These are phyloP conservation scores for Gracilaria vermiculophylla DNA, from an alignment of 23 red algal species.

Conservation along the genomic window DNA sequence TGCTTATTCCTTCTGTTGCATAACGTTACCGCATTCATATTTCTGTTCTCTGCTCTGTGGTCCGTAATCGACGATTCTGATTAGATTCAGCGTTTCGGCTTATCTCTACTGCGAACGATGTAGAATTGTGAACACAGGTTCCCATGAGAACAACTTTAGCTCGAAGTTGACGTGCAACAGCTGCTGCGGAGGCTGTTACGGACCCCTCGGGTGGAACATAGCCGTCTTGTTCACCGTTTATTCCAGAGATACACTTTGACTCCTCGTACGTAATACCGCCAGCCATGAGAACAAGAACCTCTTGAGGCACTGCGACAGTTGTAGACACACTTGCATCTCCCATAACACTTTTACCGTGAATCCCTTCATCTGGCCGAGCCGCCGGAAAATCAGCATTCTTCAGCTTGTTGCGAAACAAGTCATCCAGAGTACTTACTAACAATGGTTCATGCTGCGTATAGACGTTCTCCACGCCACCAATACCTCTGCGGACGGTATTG, in stretches of 20 bases:
- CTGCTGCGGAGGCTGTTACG: constrained; percentile 63
- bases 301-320: constrained; percentile 51
- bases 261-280: constrained; percentile 90
- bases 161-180: constrained; percentile 41
- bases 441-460: constrained; percentile 98
- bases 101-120: constrained; percentile 76
- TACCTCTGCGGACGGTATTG: constrained; percentile 86
- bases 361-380: constrained; percentile 31
- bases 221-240: constrained; percentile 67
- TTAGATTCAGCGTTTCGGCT: constrained; percentile 25
- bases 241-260: constrained; percentile 73
- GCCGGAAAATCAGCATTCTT: constrained; percentile 60
- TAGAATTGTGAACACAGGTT: constrained; percentile 78
- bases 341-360: constrained; percentile 27
- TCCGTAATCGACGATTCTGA: background rate
- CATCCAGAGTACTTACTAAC: constrained; percentile 81
- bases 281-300: constrained; percentile 76
- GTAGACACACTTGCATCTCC: background rate
- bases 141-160: constrained; percentile 68
- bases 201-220: constrained; percentile 69
- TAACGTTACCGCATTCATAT: background rate
- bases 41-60: background rate
- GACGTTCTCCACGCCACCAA: constrained; percentile 89
- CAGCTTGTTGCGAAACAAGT: constrained; percentile 57
- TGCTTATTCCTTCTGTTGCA: too few species aligned